phyloP scores from a whole-genome alignment of 108 stramenopile species.

The Skeletonema grethae region DNA sequence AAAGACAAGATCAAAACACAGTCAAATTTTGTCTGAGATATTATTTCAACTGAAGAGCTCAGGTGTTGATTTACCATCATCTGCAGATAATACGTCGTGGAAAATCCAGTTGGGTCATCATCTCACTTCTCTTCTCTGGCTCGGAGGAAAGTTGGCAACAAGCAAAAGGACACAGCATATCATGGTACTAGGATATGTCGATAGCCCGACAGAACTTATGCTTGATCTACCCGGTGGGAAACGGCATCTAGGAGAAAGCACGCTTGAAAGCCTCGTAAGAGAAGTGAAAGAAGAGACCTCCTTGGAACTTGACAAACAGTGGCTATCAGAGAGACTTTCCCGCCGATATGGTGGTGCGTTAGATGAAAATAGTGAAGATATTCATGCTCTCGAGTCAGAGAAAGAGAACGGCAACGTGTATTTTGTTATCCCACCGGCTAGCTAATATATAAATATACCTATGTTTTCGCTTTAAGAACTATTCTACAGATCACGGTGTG shows the following conservation, averaged over 20 bases:
- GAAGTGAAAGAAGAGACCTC: constrained; percentile 62
- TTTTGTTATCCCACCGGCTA: background rate
- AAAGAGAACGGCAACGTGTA: constrained; percentile 3
- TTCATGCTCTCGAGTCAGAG: background rate
- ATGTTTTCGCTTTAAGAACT: background rate
- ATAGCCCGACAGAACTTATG: background rate
- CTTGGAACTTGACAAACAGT: constrained; percentile 39
- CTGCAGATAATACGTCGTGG: background rate
- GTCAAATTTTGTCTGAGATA: constrained; percentile 11
- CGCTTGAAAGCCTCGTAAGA: constrained; percentile 48
- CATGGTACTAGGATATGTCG: constrained; percentile 42
- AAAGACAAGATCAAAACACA: constrained; percentile 4
- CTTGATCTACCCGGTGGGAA: constrained; percentile 68
- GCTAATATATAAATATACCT: background rate
- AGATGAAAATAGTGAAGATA: background rate
- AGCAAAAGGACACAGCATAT: constrained; percentile 2
- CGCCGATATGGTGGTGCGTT: constrained; percentile 26
- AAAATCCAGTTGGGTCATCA: constrained; percentile 34
- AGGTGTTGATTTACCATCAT: constrained; percentile 11
- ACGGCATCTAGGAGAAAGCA: constrained; percentile 59
- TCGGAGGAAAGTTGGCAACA: background rate
- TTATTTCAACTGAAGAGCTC: constrained; percentile 15
- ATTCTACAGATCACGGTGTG: background rate
- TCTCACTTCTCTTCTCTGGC: constrained; percentile 24
- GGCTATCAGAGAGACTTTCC: constrained; percentile 20